These are phyloP conservation scores for Orbilia ellipsospora DNA, from an alignment of 2,329 filamentous ascomycete genomes.

Conservation along the genomic window DNA sequence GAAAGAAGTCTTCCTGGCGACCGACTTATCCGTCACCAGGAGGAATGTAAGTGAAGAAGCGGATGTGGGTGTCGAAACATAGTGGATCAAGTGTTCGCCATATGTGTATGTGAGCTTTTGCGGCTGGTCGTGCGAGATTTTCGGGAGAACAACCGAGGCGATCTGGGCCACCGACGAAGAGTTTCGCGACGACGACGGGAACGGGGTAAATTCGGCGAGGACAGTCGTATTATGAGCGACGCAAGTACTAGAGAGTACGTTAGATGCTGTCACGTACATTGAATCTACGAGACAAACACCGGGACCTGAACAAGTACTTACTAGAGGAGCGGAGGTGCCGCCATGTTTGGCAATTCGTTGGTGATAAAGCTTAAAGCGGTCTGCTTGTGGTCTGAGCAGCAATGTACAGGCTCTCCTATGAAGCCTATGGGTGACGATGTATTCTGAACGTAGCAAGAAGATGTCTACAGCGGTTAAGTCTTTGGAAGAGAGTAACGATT, in stretches of 20 bases:
- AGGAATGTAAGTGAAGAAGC: conserved; percentile 80
- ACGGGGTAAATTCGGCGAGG: conserved; percentile 86
- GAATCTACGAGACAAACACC: conserved; percentile 4
- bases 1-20: conserved; percentile 90
- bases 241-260: conserved; percentile 74
- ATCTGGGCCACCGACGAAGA: conserved; percentile 75
- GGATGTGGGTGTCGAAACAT: conserved; percentile 82
- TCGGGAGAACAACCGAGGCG: conserved; percentile 92
- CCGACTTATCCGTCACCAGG: conserved; percentile 81
- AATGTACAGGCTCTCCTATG: background rate
- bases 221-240: conserved; percentile 95
- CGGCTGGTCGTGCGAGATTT: conserved; percentile 81
- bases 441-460: background rate
- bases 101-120: conserved; percentile 96
- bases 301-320: conserved; percentile 28
- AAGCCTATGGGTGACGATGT: background rate
- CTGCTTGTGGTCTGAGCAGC: background rate
- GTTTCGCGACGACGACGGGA: conserved; percentile 76
- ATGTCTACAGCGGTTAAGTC: background rate
- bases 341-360: conserved; percentile 21
- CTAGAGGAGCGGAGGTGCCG: conserved; percentile 57
- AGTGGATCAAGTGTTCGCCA: conserved; percentile 92
- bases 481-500: background rate
- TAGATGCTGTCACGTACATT: conserved; percentile 21
- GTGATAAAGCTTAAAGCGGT: background rate